Evolutionary conservation across 2,329 filamentous ascomycete genomes (phyloP), one percentile per base, ranked within the genome.

Genomic region (Scedosporium minutisporum): DNA sequence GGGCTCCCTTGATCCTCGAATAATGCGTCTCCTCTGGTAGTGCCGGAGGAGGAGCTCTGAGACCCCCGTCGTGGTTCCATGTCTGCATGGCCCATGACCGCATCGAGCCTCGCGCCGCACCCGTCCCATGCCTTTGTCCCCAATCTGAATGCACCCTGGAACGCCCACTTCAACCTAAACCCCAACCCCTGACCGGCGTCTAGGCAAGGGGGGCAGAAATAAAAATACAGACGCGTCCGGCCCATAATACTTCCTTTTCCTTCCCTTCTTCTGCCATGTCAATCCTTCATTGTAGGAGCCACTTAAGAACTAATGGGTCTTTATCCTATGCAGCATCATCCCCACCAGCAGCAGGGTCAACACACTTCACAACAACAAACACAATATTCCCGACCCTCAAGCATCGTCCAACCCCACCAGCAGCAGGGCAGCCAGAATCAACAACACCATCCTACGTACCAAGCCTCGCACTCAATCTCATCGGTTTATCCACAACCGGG

Each of bases 331-430:
- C 85, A 91, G 87, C 87, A 90, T 83, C 87, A 63, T 38, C 79
- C 82, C 77, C 76, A 82, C 68, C 82, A 84, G 71, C 80, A 89
- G 72, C 82, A 88, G 68, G 88, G 89, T 68, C 86, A 86, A 71
- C 79, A 78, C 65, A 78, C 80, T 69, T 80, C 86, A 71, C 80
- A 53, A 27, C 62, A 63, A 57, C 62, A 53, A 46, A 51, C 85
- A 65, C 86, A 87, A 69, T 84, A 89, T 73, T 82, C 87, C 69
- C 85, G 89, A 73, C 86, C 88, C 66, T 83, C 86, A 70, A 88
- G 87, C 77, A 83, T 87, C 70, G 87, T 90, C 70, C 86, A 90
- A 69, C 87, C 89, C 74, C 87, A 90, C 69, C 87, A 89, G 71
- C 85, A 66, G 25, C 68, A 70, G 7, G 67, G 81, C 62, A 75